A percentile compares a stretch with the other conserved stretches of the same genome.
phyloP scores from a whole-genome alignment of 2,329 filamentous ascomycete genomes.

The Penicillium sp. region DNA sequence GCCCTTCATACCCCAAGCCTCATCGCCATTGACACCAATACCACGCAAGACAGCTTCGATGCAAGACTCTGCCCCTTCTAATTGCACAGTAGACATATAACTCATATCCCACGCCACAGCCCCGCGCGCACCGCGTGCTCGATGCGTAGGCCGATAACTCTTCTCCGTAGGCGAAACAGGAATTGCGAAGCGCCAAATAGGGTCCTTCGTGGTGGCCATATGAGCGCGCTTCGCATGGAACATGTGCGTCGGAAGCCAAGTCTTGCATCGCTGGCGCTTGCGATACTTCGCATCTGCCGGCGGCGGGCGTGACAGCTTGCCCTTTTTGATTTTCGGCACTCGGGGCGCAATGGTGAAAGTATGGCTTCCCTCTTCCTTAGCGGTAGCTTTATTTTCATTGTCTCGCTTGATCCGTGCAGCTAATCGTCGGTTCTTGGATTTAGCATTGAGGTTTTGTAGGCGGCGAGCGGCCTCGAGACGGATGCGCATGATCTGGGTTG shows the following conservation, averaged over 20 bases:
- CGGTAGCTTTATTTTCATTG: slow-evolving; percentile 23
- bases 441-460: slow-evolving; percentile 61
- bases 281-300: slow-evolving; percentile 70
- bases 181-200: slow-evolving; percentile 88
- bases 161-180: slow-evolving; percentile 87
- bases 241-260: slow-evolving; percentile 91
- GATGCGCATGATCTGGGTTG: slow-evolving; percentile 48
- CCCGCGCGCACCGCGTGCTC: slow-evolving; percentile 72
- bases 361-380: slow-evolving; percentile 32
- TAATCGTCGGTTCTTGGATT: slow-evolving; percentile 43
- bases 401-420: slow-evolving; percentile 49
- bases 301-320: slow-evolving; percentile 66
- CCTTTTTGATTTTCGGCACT: slow-evolving; percentile 68
- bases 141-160: slow-evolving; percentile 83
- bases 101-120: slow-evolving; percentile 91
- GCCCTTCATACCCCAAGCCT: slow-evolving; percentile 64
- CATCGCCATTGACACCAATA: slow-evolving; percentile 61
- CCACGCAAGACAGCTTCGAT: slow-evolving; percentile 67
- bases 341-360: slow-evolving; percentile 41
- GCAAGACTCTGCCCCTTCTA: slow-evolving; percentile 67
- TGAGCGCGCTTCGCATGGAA: slow-evolving; percentile 91
- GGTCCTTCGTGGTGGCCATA: slow-evolving; percentile 77
- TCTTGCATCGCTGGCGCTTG: slow-evolving; percentile 84
- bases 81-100: slow-evolving; percentile 82
- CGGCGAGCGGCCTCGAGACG: slow-evolving; percentile 75